Evolutionary conservation across 495 filamentous ascomycete species (phyloP), one percentile per base, ranked within the genome.

Genomic region (Bacidia gigantensis): DNA sequence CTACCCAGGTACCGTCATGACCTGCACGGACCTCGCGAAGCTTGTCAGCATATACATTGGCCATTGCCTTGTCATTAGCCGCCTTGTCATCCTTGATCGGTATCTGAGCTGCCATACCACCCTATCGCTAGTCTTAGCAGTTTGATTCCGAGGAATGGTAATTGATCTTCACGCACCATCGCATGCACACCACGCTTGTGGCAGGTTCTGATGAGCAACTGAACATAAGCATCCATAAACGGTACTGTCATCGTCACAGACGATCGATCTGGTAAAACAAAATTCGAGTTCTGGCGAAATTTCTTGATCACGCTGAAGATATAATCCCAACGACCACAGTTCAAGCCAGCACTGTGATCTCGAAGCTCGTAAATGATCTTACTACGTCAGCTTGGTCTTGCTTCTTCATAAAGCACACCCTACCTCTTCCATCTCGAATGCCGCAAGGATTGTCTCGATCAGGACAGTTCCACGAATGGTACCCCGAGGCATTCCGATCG

Each of bases 271-370:
- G 92, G 93, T 14, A 99, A 80, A 53, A 97, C 81, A 65, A 96
- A 99, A 65, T 82, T 80, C 55, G 85, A 72, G 73, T 95, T 89
- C 58, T 95, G 80, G 60, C 93, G 86, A 82, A 97, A 96, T 71
- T 95, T 95, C 78, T 99, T 99, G 76, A 99, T 99, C 64, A 92
- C 87, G 67, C 83, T 90, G 76, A 99, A 98, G 72, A 99, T 97
- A 76, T 99, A 99, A 65, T 99, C 92, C 92, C 92, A 99, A 47
- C 92, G 84, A 47, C 92, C 92, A 69, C 92, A 99, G 77, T 99
- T 99, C 57, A 99, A 77, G 49, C 92, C 92, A 11, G 92, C 84
- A 68, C 82, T 87, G 74, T 99, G 92, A 64, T 97, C 90, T 35
- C 92, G 86, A 56, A 99, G 83, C 69, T 99, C 92, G 72, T 95